A percentile compares a stretch with the other conserved stretches of the same genome.
Evolutionary conservation across 129 eudicot genomes (phyloP).

Genomic region (Artemisia tridentata): DNA sequence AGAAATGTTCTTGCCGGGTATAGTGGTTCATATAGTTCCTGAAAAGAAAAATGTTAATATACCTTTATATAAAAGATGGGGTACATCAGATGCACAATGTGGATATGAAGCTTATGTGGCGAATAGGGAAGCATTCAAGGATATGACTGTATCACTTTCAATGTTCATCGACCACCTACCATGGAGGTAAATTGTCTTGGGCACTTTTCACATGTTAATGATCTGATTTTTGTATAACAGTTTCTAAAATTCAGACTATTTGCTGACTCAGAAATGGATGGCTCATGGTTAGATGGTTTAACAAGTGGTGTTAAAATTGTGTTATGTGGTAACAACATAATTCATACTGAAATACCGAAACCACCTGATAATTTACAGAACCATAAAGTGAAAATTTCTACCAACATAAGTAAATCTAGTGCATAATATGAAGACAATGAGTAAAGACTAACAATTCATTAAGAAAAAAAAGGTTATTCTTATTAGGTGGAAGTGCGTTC

Average conservation of each 20-base stretch:
- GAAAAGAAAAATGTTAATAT: conserved; percentile 27
- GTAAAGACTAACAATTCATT: too few relatives aligned
- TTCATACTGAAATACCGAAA: not conserved
- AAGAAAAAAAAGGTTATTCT: not conserved
- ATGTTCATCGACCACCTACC: conserved; percentile 88
- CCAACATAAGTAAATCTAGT: too few relatives aligned
- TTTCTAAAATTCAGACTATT: not conserved
- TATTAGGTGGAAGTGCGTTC: not conserved
- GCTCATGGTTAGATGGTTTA: not conserved
- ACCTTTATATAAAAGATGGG: conserved; percentile 58
- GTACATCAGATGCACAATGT: conserved; percentile 20
- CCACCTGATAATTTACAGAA: not conserved
- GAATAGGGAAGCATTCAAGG: conserved; percentile 59
- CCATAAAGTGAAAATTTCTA: not conserved
- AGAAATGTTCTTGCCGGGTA: conserved; percentile 70
- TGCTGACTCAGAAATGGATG: not conserved
- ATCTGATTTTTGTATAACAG: not conserved
- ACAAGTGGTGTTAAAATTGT: not conserved
- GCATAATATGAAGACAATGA: too few relatives aligned
- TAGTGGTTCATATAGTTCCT: conserved; percentile 49
- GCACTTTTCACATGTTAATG: not conserved
- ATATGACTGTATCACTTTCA: conserved; percentile 55
- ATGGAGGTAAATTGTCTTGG: conserved; percentile 51
- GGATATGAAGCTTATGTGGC: conserved; percentile 59
- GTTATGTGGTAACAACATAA: not conserved